Evolutionary conservation across 176 grass and related monocot genomes (phyloP).

Genomic region (Musa acuminata): DNA sequence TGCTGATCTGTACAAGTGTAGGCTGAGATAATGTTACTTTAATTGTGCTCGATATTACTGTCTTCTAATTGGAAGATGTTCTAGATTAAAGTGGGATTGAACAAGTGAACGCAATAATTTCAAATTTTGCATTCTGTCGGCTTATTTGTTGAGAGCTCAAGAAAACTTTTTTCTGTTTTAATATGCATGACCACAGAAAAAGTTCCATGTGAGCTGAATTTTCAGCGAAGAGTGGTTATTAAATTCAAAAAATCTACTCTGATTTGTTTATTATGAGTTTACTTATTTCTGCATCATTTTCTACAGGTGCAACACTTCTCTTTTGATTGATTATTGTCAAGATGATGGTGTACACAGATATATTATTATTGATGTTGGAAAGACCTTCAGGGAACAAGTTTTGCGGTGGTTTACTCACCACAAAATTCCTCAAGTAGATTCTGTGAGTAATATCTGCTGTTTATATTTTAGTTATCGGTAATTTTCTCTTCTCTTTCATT

Average conservation of each 20-base stretch:
- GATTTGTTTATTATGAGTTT: neutral
- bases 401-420: constrained; percentile 87
- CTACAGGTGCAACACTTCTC: constrained; percentile 84
- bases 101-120: too few species aligned
- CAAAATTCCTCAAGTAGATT: constrained; percentile 86
- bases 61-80: too few species aligned
- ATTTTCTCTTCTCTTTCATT: neutral
- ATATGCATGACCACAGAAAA: too few species aligned
- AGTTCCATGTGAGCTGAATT: too few species aligned
- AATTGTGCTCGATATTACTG: neutral
- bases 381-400: constrained; percentile 92
- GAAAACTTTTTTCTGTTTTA: too few species aligned
- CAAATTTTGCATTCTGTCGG: too few species aligned
- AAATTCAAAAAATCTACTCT: too few species aligned
- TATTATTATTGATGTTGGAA: constrained; percentile 90
- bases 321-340: constrained; percentile 91
- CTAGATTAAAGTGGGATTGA: too few species aligned
- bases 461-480: neutral
- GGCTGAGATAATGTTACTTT: neutral
- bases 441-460: constrained; percentile 40
- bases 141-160: too few species aligned
- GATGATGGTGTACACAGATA: constrained; percentile 56
- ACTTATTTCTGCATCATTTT: neutral
- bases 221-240: too few species aligned
- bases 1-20: neutral